Base-by-base conservation (phyloP, 768 basidiomycete species). In the Exsudoporus frostii region DNA sequence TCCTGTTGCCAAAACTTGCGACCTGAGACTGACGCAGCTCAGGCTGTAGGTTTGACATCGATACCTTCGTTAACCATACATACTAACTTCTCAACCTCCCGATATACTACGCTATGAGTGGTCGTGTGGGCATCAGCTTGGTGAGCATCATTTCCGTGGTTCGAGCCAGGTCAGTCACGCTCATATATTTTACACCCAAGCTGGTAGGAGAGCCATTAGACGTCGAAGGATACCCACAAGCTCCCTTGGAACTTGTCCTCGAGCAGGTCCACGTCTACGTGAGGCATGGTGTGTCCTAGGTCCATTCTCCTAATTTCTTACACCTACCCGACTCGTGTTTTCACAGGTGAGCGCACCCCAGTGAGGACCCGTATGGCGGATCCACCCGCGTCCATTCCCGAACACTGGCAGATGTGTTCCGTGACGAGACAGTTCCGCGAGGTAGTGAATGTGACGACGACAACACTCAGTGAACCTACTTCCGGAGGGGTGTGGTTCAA, bases 181-280 rank as follows among this genome's bases (percentile, higher is more conserved):
- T 47, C 32, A 36, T 50, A 22, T 45, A 25, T 39, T 5, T 10
- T 7, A 9, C 22, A 40, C 22, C 2, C 55, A 45, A 68, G 66
- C 30, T 74, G 43, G 52, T 73, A 6, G 76, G 78, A 56, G 71
- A 73, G 27, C 76, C 77, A 14, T 64, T 89, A 17, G 83, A 89
- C 47, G 81, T 83, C 1, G 75, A 83, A 22, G 69, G 70, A 8
- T 90, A 90, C 62, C 80, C 83, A 4, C 64, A 74, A 32, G 78
- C 83, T 0, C 88, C 88, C 2, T 52, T 67, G 2, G 77, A 71
- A 24, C 73, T 90, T 17, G 54, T 74, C 58, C 72, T 90, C 37
- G 77, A 85, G 64, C 88, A 90, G 65, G 86, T 90, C 11, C 85
- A 90, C 65, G 68, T 90, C 36, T 90, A 82, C 62, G 79, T 87